These are phyloP conservation scores for Colletotrichum eremochloae DNA, from an alignment of 2,329 filamentous ascomycete genomes.

Conservation along the genomic window DNA sequence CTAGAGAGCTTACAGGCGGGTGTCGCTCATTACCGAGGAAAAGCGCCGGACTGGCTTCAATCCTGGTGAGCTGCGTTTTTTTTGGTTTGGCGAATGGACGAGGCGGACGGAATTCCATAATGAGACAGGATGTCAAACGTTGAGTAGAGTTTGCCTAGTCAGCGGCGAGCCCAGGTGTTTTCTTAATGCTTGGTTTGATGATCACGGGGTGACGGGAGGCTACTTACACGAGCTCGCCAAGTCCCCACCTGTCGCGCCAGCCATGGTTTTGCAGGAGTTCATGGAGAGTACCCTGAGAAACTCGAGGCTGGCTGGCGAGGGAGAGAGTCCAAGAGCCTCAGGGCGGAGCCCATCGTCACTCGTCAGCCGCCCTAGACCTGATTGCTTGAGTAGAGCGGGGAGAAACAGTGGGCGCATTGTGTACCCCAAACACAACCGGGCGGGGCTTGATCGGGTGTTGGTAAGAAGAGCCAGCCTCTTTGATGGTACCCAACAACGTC, in stretches of 20 bases:
- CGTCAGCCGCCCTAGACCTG: neutral
- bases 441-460: slow-evolving; percentile 1
- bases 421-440: slow-evolving; percentile 15
- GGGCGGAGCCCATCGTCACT: neutral
- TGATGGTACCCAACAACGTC: neutral
- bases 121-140: slow-evolving; percentile 19
- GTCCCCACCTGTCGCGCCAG: neutral
- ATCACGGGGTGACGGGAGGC: slow-evolving; percentile 10
- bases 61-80: slow-evolving; percentile 3
- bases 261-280: neutral
- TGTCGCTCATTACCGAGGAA: slow-evolving; percentile 8
- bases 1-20: neutral
- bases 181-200: slow-evolving; percentile 3
- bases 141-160: slow-evolving; percentile 16
- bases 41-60: slow-evolving; percentile 11
- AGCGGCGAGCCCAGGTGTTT: neutral
- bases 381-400: slow-evolving; percentile 8
- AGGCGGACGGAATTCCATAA: neutral
- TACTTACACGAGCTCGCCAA: slow-evolving; percentile 33
- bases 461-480: neutral
- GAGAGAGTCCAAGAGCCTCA: slow-evolving; percentile 3
- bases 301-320: slow-evolving; percentile 18
- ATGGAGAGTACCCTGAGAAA: no score
- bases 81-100: slow-evolving; percentile 16
- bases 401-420: slow-evolving; percentile 2